Evolutionary conservation across 1,284 basidiomycete species (phyloP), one percentile per base, ranked within the genome.

Genomic region (Fistulina hepatica): DNA sequence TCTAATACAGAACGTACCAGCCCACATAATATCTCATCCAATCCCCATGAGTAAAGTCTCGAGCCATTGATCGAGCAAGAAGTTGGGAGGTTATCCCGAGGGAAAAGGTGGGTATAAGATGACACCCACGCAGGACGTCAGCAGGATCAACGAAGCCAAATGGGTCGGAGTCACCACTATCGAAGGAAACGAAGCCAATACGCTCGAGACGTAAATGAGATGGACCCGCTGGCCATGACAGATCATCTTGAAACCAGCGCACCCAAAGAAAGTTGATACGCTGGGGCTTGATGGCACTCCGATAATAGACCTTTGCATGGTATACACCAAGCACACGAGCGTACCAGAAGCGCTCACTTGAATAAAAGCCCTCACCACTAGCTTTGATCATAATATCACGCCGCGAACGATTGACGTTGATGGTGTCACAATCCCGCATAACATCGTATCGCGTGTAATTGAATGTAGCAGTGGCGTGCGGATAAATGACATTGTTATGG

Each of bases 1-100:
- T 32, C 11, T 32, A 9, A 32, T n/a, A 8, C 8, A 10, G 8
- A 32, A 32, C n/a, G 30, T 17, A 32, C 30, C 30, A 38, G 17
- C 35, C 33, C 12, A 43, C 41, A 26, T 43, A 43, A 23, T 43
- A 21, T 19, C 34, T 39, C n/a, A 17, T n/a, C 41, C 41, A 43
- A 23, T 43, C 41, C 7, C 36, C 27, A 5, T 19, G 13, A 12
- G 35, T 23, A 21, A 28, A 13, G 31, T 21, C 28, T n/a, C 41
- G 19, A 5, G 15, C 37, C 3, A 39, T 21, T 2, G 32, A 31
- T 12, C 6, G 13, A 21, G 21, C 13, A 17, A 20, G 22, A 5
- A 36, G 20, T 3, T 10, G 17, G 5, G 23, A 19, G n/a, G 33
- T 43, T 6, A 22, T 3, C 4, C 41, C 41, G 11, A 35, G 37